Evolutionary conservation across 768 basidiomycete species (phyloP), one percentile per base, ranked within the genome.

Genomic region (Rhodotorula taiwanensis): DNA sequence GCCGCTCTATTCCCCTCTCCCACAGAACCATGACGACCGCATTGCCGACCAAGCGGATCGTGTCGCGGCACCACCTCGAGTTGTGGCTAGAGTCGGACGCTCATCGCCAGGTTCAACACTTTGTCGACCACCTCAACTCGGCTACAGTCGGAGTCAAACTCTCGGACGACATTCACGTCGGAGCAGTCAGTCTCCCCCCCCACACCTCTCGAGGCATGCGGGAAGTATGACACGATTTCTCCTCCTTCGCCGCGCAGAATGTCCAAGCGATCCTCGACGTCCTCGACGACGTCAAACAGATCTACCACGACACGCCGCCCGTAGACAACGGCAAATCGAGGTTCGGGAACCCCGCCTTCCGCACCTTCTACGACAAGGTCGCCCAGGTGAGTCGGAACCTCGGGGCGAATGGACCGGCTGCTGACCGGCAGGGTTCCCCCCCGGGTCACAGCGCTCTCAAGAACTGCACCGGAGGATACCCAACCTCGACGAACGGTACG

Each of bases 301-400:
- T 87, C 18, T 88, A 83, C 14, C 78, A 79, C 23, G 80, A 79
- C 6, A 91, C 84, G 0, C 95, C 94, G 2, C 85, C 93, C 0
- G 84, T 93, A 23, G 86, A 92, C 68, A 98, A 74, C 50, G 75
- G 85, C 53, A 85, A 85, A 6, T 97, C 93, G 44, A 80, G 94
- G 34, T 99, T 99, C 72, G 94, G 95, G 3, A 99, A 99, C 76
- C 95, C 95, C 7, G 95, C 95, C 0, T 99, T 99, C 76, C 80
- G 87, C 71, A 83, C 83, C 0, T 95, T 98, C 74, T 89, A 92
- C 70, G 93, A 97, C 77, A 82, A 83, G 71, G 79, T 97, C 11
- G 72, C 78, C 23, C 80, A 86, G 77, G 92, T 86, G 31, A 47
- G 75, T 62, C 18, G 1, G 33, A 27, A 6, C 23, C 33, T n/a